phyloP scores from a whole-genome alignment of 768 basidiomycete genomes.

The Dictyophora rubrovolvata region DNA sequence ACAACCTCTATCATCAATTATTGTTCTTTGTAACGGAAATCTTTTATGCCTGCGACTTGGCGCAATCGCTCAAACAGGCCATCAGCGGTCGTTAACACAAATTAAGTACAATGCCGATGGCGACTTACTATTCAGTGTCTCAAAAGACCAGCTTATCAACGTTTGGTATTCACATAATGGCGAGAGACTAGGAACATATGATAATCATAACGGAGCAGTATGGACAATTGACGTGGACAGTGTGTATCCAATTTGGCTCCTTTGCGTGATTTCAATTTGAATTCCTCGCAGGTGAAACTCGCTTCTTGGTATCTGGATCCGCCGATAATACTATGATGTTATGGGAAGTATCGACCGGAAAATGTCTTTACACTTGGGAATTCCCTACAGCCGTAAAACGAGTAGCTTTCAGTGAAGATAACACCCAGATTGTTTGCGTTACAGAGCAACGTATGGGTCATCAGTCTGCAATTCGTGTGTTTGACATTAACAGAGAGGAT shows the following conservation, averaged over 20 bases:
- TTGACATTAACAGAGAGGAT: constrained; percentile 75
- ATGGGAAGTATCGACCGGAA: constrained; percentile 83
- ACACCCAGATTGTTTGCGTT: constrained; percentile 76
- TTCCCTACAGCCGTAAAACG: constrained; percentile 97
- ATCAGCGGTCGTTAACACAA: constrained; percentile 94
- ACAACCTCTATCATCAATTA: too few species aligned
- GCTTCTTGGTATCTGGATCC: constrained; percentile 80
- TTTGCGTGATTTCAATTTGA: neutral
- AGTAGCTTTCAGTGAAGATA: constrained; percentile 83
- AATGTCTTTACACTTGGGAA: constrained; percentile 93
- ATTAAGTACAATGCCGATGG: constrained; percentile 97
- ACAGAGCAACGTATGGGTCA: constrained; percentile 96
- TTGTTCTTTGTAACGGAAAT: too few species aligned
- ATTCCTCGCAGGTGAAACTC: constrained; percentile 56
- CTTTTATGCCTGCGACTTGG: too few species aligned
- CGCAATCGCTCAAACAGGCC: constrained; percentile 40
- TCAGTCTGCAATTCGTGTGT: constrained; percentile 86
- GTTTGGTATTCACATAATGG: constrained; percentile 98
- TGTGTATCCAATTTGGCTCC: constrained; percentile 31
- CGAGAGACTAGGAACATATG: constrained; percentile 92
- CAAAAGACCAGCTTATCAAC: constrained; percentile 92
- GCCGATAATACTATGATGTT: constrained; percentile 90
- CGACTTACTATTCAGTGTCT: constrained; percentile 89
- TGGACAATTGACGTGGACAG: constrained; percentile 97
- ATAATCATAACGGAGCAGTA: constrained; percentile 90